These are phyloP conservation scores for Colletotrichum cereale DNA, from an alignment of 2,329 filamentous ascomycete genomes.

Conservation along the genomic window DNA sequence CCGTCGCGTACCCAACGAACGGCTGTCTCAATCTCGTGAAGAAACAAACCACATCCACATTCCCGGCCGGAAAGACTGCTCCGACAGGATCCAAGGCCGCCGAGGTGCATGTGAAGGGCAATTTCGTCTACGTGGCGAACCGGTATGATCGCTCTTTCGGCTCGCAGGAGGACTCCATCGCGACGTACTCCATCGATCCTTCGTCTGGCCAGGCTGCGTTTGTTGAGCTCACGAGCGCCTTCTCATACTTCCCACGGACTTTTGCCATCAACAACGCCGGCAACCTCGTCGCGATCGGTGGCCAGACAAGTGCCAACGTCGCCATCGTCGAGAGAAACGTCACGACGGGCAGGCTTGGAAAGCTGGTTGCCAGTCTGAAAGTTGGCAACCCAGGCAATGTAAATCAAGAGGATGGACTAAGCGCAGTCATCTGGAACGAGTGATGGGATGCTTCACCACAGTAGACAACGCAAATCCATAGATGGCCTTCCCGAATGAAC, in stretches of 20 bases:
- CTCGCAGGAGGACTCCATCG: constrained; percentile 66
- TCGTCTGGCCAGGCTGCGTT: constrained; percentile 63
- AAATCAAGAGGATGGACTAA: constrained; percentile 61
- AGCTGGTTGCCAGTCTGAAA: constrained; percentile 55
- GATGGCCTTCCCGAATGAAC: neutral
- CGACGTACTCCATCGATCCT: constrained; percentile 61
- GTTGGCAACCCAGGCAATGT: constrained; percentile 55
- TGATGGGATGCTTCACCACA: constrained; percentile 37
- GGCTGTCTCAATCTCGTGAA: constrained; percentile 61
- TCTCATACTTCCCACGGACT: constrained; percentile 71
- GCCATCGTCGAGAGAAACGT: constrained; percentile 68
- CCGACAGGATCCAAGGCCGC: constrained; percentile 64
- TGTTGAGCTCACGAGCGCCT: constrained; percentile 66
- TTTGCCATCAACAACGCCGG: constrained; percentile 72
- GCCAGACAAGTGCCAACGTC: constrained; percentile 71
- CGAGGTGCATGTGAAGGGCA: constrained; percentile 65
- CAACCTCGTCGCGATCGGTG: constrained; percentile 70
- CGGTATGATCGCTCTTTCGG: constrained; percentile 70
- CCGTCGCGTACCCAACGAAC: constrained; percentile 57
- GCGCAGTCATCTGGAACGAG: constrained; percentile 62
- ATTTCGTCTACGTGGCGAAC: constrained; percentile 72
- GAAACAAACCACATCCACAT: constrained; percentile 61
- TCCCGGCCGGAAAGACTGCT: constrained; percentile 55
- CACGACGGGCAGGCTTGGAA: constrained; percentile 66
- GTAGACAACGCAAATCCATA: neutral